Evolutionary conservation across 2,329 filamentous ascomycete species (phyloP), one percentile per base, ranked within the genome.

Genomic region (Alternaria solani): DNA sequence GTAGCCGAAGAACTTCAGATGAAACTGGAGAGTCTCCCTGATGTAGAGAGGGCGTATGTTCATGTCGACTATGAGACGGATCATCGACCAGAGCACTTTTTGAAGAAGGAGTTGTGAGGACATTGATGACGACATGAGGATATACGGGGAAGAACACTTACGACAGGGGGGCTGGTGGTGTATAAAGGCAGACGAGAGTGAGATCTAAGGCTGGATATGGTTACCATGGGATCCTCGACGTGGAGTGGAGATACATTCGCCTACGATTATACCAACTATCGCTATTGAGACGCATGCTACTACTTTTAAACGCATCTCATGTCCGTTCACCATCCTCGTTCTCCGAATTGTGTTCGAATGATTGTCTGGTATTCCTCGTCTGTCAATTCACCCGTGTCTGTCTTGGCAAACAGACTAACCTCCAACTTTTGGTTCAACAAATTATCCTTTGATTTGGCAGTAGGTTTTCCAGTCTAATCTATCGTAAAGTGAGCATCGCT

Each of bases 11-110:
- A 91, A 71, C 84, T 99, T 70, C 95, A 99, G 83, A 91, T 91
- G 64, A 98, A 98, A 82, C 84, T 98, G 3, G 95, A 99, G 85
- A 91, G 89, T 57, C 80, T 99, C 64, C 94, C 95, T 0, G 90
- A 97, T 75, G 89, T 98, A 9, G 95, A 98, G 85, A 84, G 95
- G 60, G 93, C 93, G 0, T 98, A 97, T 76, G 95, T 98, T 20
- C 95, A 99, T 78, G 94, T 97, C 18, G 95, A 99, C 78, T 98
- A 96, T 71, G 95, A 98, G 82, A 97, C 94, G 4, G 93, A 91
- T 18, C 95, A 98, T 79, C 94, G 95, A 78, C 94, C 94, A 0
- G 94, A 97, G 82, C 94, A 90, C 76, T 89, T 75, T 60, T 77
- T 87, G 75, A 89, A 89, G 77, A 89, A 89, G 79, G 87, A 89